phyloP scores from a whole-genome alignment of 805 yeast genomes.

The Cyberlindnera maclurae region DNA sequence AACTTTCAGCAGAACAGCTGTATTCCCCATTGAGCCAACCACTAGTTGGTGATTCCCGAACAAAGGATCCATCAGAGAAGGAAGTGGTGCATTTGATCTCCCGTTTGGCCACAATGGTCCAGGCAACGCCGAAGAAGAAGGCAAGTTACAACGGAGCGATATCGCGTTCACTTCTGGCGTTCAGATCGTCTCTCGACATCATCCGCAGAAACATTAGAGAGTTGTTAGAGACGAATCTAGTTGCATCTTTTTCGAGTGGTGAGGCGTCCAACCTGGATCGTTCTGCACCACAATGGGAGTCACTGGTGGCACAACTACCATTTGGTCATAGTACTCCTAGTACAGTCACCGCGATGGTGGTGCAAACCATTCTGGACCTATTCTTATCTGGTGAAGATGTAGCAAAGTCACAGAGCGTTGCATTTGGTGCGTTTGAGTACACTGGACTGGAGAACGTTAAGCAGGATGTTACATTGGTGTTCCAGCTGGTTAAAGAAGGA shows the following conservation, averaged over 20 bases:
- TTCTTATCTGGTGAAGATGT: not conserved
- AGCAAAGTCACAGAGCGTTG: not conserved
- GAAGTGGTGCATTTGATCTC: conserved; percentile 35
- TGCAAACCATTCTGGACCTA: conserved; percentile 34
- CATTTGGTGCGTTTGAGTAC: not conserved
- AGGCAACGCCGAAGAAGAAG: conserved; percentile 39
- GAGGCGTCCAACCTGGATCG: conserved; percentile 49
- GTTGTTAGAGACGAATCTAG: conserved; percentile 44
- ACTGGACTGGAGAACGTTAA: not conserved
- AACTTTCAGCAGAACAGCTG: conserved; percentile 34
- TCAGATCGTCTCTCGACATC: conserved; percentile 56
- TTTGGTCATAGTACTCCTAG: conserved; percentile 50
- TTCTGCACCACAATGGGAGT: conserved; percentile 49
- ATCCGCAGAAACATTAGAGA: conserved; percentile 44
- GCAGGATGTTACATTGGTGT: not conserved
- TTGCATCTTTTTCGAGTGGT: conserved; percentile 46
- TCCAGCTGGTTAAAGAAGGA: conserved; percentile 1
- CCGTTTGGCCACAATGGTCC: conserved; percentile 41
- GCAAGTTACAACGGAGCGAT: conserved; percentile 62
- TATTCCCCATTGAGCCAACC: conserved; percentile 29
- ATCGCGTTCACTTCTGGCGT: conserved; percentile 56
- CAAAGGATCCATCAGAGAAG: conserved; percentile 23
- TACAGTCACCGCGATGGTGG: conserved; percentile 55
- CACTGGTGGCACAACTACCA: conserved; percentile 51
- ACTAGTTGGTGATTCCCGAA: conserved; percentile 33